Base-by-base conservation (phyloP, 768 basidiomycete genomes). In the Boletus rex-veris region DNA sequence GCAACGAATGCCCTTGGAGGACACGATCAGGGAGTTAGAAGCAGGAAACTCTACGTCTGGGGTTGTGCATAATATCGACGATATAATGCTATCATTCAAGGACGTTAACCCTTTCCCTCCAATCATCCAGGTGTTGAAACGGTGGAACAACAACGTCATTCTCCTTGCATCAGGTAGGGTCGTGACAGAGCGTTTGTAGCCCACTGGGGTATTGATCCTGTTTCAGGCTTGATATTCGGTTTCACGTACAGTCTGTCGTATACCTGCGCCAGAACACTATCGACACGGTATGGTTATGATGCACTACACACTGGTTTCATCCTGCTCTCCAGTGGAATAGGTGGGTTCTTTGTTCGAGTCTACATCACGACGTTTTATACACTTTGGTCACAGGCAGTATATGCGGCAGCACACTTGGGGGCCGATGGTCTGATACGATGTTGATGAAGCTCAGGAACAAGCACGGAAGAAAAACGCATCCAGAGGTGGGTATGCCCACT, bases 51-150 rank as follows among this genome's bases (percentile, higher is more conserved):
- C 38, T 24, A n/a, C 21, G 8, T 45, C 40, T 9, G 15, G 41
- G 10, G 1, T 21, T 38, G n/a, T 52, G n/a, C 16, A 53, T 16
- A 9, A 35, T 35, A 21, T 67, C 16, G 65, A 59, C 9, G 68
- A 74, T 31, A 64, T 87, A 44, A 80, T 77, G 53, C 66, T 88
- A 18, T 80, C 84, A 10, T 60, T 92, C 9, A 75, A 62, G 52
- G 90, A 92, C 59, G 76, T 92, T 9, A 90, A 90, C 65, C 89
- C 89, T 0, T 63, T 90, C 36, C 78, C 77, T 45, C 85, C 88
- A 0, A 75, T 90, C 43, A 58, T 72, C 33, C 60, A 74, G n/a
- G 80, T 91, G 24, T 53, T 90, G 35, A 75, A 78, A 12, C 76
- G 83, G 31, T 74, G 71, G 48, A 88, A 91, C 57, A 97, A 95